These are phyloP conservation scores for Saccharum officinarum DNA, from an alignment of 176 grass and related monocot species.

Conservation along the genomic window DNA sequence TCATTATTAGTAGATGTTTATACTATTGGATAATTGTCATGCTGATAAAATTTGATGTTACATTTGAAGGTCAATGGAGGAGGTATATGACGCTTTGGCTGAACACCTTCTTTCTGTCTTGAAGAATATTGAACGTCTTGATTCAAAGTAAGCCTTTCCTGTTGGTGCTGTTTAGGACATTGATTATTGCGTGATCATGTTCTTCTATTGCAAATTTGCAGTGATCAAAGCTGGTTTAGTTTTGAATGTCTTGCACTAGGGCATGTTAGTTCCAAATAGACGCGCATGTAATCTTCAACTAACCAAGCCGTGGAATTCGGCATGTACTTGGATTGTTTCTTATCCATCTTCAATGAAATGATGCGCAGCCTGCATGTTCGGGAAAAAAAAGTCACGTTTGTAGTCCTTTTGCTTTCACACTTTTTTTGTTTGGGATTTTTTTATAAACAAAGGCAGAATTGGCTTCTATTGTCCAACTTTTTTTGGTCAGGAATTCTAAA, in stretches of 20 bases:
- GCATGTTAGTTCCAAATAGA: no score
- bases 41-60: slow-evolving; percentile 14
- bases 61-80: slow-evolving; percentile 73
- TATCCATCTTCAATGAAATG: no score
- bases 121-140: slow-evolving; percentile 44
- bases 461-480: neutral
- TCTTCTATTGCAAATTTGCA: neutral
- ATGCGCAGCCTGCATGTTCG: no score
- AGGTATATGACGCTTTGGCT: slow-evolving; percentile 78
- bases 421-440: slow-evolving; percentile 8
- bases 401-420: neutral
- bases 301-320: no score
- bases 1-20: neutral
- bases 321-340: no score
- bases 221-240: neutral
- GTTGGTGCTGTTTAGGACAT: neutral
- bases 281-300: no score
- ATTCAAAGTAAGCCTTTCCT: slow-evolving; percentile 68
- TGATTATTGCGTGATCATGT: neutral
- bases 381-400: no score
- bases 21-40: slow-evolving; percentile 11
- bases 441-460: neutral
- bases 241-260: neutral
- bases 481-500: neutral
- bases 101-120: slow-evolving; percentile 67